A percentile compares a stretch with the other conserved stretches of the same genome.
Evolutionary conservation across 352 stramenopile species (phyloP).

Genomic region (Globisporangium perplexum): DNA sequence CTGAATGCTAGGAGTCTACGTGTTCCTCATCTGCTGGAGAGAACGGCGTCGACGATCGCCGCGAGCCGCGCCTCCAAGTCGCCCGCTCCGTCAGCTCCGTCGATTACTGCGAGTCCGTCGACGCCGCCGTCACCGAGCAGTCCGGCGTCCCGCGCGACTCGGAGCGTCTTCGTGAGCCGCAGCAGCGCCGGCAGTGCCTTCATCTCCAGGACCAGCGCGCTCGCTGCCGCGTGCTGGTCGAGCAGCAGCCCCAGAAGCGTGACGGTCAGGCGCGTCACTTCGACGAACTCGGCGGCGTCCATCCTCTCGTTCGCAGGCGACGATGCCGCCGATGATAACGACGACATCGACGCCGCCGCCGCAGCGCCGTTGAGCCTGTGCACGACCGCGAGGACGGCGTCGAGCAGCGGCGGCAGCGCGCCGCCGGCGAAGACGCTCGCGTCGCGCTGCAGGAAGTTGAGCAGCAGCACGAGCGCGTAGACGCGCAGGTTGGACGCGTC

Average conservation of each 20-base stretch:
- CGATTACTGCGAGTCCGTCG: background rate
- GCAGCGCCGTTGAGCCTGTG: conserved; percentile 4
- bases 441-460: conserved; percentile 69
- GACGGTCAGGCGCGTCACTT: conserved; percentile 49
- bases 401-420: conserved; percentile 1
- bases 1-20: too few relatives aligned
- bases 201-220: conserved; percentile 16
- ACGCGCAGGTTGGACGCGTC: conserved; percentile 61
- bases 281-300: conserved; percentile 36
- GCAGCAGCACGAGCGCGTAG: conserved; percentile 65
- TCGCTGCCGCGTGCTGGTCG: conserved; percentile 26
- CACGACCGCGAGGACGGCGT: conserved; percentile 6
- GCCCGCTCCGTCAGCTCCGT: conserved; percentile 3
- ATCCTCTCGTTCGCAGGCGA: conserved; percentile 2
- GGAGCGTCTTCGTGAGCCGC: conserved; percentile 36
- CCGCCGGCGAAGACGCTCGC: conserved; percentile 19
- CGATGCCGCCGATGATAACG: background rate
- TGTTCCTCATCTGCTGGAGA: conserved; percentile 5
- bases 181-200: conserved; percentile 30
- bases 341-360: background rate
- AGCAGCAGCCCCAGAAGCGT: conserved; percentile 48
- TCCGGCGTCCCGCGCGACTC: conserved; percentile 1
- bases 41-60: conserved; percentile 25
- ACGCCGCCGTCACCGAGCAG: conserved; percentile 11
- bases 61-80: conserved; percentile 31